A percentile compares a stretch with the other conserved stretches of the same genome.
Evolutionary conservation across 495 filamentous ascomycete genomes (phyloP).

Genomic region (Letharia columbiana): DNA sequence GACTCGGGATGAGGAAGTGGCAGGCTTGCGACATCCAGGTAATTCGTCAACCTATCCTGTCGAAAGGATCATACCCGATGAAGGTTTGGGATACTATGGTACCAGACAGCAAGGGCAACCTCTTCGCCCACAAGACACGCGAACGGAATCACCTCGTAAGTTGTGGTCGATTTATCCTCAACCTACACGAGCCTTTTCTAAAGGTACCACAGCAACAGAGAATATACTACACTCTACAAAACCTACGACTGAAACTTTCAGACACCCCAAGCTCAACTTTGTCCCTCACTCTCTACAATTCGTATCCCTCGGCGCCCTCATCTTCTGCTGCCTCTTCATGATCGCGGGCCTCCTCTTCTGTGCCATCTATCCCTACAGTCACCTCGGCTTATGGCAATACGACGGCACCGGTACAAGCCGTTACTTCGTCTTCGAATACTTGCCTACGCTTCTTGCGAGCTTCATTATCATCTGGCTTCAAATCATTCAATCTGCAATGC

Average conservation of each 20-base stretch:
- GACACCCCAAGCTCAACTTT: slow-evolving; percentile 51
- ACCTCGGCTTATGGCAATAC: slow-evolving; percentile 60
- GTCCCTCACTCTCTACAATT: slow-evolving; percentile 60
- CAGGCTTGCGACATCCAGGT: slow-evolving; percentile 29
- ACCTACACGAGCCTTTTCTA: slow-evolving; percentile 7
- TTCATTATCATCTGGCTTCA: slow-evolving; percentile 67
- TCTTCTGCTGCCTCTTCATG: slow-evolving; percentile 59
- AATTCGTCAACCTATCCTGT: slow-evolving; percentile 39
- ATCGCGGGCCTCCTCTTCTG: slow-evolving; percentile 61
- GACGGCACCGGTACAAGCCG: slow-evolving; percentile 52
- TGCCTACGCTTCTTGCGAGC: slow-evolving; percentile 70
- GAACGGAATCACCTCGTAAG: slow-evolving; percentile 17
- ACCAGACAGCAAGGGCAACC: slow-evolving; percentile 7
- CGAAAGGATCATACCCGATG: slow-evolving; percentile 45
- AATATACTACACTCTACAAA: slow-evolving; percentile 49
- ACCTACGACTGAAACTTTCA: slow-evolving; percentile 36
- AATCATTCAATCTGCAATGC: slow-evolving; percentile 63
- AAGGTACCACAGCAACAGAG: slow-evolving; percentile 16
- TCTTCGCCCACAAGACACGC: not conserved
- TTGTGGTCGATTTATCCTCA: not conserved
- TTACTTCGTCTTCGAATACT: slow-evolving; percentile 81
- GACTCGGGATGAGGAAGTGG: slow-evolving; percentile 53
- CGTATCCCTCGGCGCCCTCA: slow-evolving; percentile 47
- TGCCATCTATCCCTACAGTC: slow-evolving; percentile 58
- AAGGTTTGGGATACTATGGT: slow-evolving; percentile 40